Base-by-base conservation (phyloP, 1,139 yeast genomes). In the Dujonia santamariae region DNA sequence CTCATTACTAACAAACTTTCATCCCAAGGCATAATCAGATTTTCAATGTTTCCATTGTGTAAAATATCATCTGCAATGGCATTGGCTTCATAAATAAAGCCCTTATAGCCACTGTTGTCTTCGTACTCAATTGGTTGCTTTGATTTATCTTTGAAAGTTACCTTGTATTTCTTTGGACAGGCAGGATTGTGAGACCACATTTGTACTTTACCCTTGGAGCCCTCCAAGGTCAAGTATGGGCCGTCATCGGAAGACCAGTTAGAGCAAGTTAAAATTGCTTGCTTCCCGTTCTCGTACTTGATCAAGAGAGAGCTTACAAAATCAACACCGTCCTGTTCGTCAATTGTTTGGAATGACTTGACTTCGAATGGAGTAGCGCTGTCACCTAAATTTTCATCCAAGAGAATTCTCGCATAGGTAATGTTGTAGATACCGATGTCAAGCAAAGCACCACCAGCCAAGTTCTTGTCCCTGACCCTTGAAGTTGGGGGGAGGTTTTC, bases 381-480 rank as follows among this genome's bases (percentile, higher is more conserved):
- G 3, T 45, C 37, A 13, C 62, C 66, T 1, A 54, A 47, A 17
- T 61, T 48, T 21, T 54, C 57, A 44, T 68, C 70, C 38, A 69
- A 51, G 27, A 68, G 54, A 12, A 67, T 47, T 38, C 76, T 54
- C 15, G 61, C 55, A 40, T 67, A 78, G 44, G 80, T 77, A 36
- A 77, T 47, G 4, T 79, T 61, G 45, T 79, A 79, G 30, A 78
- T 67, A 2, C 85, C 85, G 38, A 78, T 59, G 46, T 78, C 85
- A 43, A 78, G 63, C 31, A 77, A 50, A 0, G 80, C 77, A 23
- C 85, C 84, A 9, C 80, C 85, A 7, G 79, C 85, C 26, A 76
- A 63, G 18, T 55, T 48, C 15, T 63, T 66, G 47, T 73, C 65
- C 40, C 69, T 60, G 34, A 69, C 48, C 40, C 78, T 45, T 36